These are phyloP conservation scores for Castanospermum australe DNA, from an alignment of 306 rosid genomes.

Conservation along the genomic window DNA sequence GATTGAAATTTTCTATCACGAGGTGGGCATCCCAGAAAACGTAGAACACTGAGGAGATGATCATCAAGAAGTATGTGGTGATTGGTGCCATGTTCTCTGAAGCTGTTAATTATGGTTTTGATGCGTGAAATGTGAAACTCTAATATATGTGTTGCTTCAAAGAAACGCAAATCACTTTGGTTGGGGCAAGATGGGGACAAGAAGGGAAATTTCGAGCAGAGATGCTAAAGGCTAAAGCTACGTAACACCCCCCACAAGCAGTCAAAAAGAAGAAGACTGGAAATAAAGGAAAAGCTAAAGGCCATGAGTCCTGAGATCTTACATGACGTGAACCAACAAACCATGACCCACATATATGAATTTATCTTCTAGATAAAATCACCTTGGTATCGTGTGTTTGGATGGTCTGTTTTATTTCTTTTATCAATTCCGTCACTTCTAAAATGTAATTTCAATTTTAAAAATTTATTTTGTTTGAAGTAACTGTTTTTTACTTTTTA, in stretches of 20 bases:
- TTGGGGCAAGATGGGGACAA: slow-evolving; percentile 8
- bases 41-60: slow-evolving; percentile 25
- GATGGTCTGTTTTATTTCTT: too few relatives aligned
- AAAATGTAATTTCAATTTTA: too few relatives aligned
- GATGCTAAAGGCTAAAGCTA: background rate
- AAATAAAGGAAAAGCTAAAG: background rate
- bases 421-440: too few relatives aligned
- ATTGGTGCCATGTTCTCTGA: slow-evolving; percentile 32
- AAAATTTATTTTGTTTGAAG: too few relatives aligned
- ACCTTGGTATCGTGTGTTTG: too few relatives aligned
- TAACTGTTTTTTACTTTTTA: too few relatives aligned
- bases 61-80: slow-evolving; percentile 21
- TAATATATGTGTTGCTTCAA: background rate
- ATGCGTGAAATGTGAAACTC: background rate
- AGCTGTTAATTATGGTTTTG: background rate
- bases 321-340: background rate
- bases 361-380: too few relatives aligned
- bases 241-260: background rate
- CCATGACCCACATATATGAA: background rate
- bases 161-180: background rate
- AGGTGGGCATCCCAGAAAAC: slow-evolving; percentile 24
- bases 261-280: background rate
- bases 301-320: too few relatives aligned
- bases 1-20: background rate
- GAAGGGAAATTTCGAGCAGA: slow-evolving; percentile 6